phyloP scores from a whole-genome alignment of 2,329 filamentous ascomycete species.

The Huntiella abstrusa region DNA sequence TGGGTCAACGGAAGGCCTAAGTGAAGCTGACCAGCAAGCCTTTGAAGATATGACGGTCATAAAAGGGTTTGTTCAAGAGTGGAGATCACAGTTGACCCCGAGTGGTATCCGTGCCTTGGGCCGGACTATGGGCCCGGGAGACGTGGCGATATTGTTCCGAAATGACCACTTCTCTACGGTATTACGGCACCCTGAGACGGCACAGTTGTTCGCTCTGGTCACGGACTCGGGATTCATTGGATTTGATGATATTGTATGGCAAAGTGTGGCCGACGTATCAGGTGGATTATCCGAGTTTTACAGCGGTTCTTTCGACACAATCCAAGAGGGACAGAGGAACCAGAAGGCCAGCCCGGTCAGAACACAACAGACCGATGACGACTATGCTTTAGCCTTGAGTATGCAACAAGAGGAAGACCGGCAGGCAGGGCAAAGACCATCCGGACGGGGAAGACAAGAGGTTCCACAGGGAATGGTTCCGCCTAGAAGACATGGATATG shows the following conservation, averaged over 20 bases:
- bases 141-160: slow-evolving; percentile 78
- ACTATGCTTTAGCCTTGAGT: slow-evolving; percentile 74
- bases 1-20: slow-evolving; percentile 33
- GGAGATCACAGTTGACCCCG: slow-evolving; percentile 71
- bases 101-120: slow-evolving; percentile 62
- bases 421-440: too few species aligned
- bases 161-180: slow-evolving; percentile 96
- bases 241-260: slow-evolving; percentile 90
- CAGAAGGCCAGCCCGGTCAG: not conserved
- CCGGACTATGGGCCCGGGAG: slow-evolving; percentile 51
- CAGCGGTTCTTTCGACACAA: slow-evolving; percentile 72
- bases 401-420: slow-evolving; percentile 81
- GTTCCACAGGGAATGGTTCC: too few species aligned
- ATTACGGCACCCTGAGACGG: slow-evolving; percentile 67
- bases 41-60: slow-evolving; percentile 74
- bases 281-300: slow-evolving; percentile 69
- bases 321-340: slow-evolving; percentile 35
- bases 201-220: slow-evolving; percentile 63
- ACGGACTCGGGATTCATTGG: slow-evolving; percentile 81
- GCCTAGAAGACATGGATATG: too few species aligned
- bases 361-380: slow-evolving; percentile 44
- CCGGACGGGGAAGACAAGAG: too few species aligned
- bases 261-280: slow-evolving; percentile 74
- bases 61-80: slow-evolving; percentile 59
- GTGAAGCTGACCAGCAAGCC: slow-evolving; percentile 53